Evolutionary conservation across 2,329 filamentous ascomycete genomes (phyloP).

Genomic region (Alternaria gansuensis): DNA sequence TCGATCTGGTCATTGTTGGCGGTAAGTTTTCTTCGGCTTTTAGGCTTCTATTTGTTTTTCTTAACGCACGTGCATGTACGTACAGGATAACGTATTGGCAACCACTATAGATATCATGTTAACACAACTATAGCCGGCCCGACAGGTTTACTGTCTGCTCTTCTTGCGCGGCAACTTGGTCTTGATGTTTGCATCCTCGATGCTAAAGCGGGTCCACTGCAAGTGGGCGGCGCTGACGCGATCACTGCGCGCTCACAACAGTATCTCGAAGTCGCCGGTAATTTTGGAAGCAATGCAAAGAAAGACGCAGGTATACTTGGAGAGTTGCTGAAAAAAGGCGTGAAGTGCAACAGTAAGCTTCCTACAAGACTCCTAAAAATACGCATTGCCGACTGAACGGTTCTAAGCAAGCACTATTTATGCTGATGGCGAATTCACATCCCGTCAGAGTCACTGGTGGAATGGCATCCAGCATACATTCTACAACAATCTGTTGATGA

Average conservation of each 20-base stretch:
- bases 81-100: neutral
- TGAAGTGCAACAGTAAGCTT: conserved; percentile 61
- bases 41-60: neutral
- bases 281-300: conserved; percentile 43
- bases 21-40: conserved; percentile 12
- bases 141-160: conserved; percentile 58
- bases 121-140: conserved; percentile 53
- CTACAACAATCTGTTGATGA: conserved; percentile 62
- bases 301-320: conserved; percentile 19
- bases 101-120: conserved; percentile 1
- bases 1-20: conserved; percentile 30
- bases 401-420: conserved; percentile 60
- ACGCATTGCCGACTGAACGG: neutral
- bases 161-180: conserved; percentile 56
- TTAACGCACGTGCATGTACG: too few species aligned
- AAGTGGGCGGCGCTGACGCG: conserved; percentile 59
- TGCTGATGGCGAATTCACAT: conserved; percentile 58
- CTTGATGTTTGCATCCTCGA: conserved; percentile 55
- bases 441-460: conserved; percentile 61
- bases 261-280: conserved; percentile 57
- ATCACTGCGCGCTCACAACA: conserved; percentile 62
- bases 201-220: conserved; percentile 52
- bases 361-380: neutral
- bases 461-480: conserved; percentile 56
- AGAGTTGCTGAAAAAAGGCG: conserved; percentile 54